Evolutionary conservation across 176 grass and related monocot species (phyloP).

Genomic region (Musa itinerans): DNA sequence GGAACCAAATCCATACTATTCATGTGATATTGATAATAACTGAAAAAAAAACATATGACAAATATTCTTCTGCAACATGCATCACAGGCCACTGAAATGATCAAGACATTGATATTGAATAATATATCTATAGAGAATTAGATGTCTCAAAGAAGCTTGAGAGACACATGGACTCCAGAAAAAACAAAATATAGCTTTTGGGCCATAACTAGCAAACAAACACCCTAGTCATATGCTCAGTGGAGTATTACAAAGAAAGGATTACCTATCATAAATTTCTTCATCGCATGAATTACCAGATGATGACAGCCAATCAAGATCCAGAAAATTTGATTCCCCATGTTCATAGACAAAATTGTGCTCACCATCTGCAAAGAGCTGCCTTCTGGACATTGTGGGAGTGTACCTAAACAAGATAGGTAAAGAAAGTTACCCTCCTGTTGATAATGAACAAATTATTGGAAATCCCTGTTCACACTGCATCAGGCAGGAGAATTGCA

Average conservation of each 20-base stretch:
- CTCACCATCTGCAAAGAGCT: conserved; percentile 11
- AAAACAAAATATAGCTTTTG: not conserved
- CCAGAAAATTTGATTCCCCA: conserved; percentile 26
- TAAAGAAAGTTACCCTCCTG: not conserved
- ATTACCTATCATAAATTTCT: conserved; percentile 22
- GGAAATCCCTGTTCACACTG: too few species aligned
- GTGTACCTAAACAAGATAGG: conserved; percentile 7
- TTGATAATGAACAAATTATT: not conserved
- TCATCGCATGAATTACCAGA: conserved; percentile 26
- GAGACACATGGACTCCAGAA: too few species aligned
- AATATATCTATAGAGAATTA: not conserved
- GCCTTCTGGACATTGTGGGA: conserved; percentile 7
- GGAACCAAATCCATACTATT: too few species aligned
- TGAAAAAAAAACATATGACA: too few species aligned
- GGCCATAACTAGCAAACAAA: not conserved
- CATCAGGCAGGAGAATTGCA: too few species aligned
- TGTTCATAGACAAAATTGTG: conserved; percentile 20
- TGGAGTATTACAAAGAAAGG: not conserved
- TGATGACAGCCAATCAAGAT: conserved; percentile 24
- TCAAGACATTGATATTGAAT: too few species aligned
- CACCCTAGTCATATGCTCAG: not conserved
- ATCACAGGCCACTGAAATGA: too few species aligned
- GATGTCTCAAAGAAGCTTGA: not conserved
- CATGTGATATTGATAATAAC: too few species aligned
- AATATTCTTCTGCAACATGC: too few species aligned